These are phyloP conservation scores for Colletotrichum lupini DNA, from an alignment of 2,329 filamentous ascomycete species.

Conservation along the genomic window DNA sequence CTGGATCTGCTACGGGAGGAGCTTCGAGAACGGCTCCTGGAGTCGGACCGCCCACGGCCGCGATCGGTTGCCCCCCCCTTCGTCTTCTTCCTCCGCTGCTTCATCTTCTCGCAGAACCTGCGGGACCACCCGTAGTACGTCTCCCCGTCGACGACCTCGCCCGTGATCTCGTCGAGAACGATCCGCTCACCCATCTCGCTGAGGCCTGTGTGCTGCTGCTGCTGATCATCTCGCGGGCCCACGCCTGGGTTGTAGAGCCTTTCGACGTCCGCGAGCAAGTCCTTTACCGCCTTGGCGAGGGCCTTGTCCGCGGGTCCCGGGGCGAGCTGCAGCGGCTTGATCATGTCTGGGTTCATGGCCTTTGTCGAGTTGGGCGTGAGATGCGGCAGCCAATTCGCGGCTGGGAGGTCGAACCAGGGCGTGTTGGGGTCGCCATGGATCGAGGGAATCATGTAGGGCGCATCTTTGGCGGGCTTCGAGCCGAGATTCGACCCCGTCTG, in stretches of 20 bases:
- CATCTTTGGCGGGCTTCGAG: conserved; percentile 55
- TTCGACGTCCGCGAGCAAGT: conserved; percentile 76
- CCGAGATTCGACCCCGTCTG: conserved; percentile 39
- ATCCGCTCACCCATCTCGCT: conserved; percentile 80
- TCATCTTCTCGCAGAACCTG: conserved; percentile 85
- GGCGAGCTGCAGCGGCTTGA: conserved; percentile 77
- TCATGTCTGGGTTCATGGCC: conserved; percentile 76
- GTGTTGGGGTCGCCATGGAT: conserved; percentile 79
- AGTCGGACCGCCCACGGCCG: conserved; percentile 48
- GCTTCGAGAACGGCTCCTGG: conserved; percentile 45
- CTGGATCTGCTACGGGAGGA: conserved; percentile 40
- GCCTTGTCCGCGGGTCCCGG: conserved; percentile 74
- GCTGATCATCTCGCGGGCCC: conserved; percentile 52
- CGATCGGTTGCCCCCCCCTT: conserved; percentile 38
- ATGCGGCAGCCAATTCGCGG: conserved; percentile 82
- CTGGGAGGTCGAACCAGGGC: conserved; percentile 85
- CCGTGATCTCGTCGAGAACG: conserved; percentile 72
- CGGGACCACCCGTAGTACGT: conserved; percentile 92
- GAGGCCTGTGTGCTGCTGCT: conserved; percentile 66
- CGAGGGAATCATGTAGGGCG: conserved; percentile 77
- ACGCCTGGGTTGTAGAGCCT: conserved; percentile 70
- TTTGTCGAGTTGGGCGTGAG: conserved; percentile 80
- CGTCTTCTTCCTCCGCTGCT: conserved; percentile 58
- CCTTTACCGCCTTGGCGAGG: conserved; percentile 76
- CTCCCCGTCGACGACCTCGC: conserved; percentile 72